A percentile compares a stretch with the other conserved stretches of the same genome.
phyloP scores from a whole-genome alignment of 2,329 filamentous ascomycete genomes.

The Epichloe coenophiala region DNA sequence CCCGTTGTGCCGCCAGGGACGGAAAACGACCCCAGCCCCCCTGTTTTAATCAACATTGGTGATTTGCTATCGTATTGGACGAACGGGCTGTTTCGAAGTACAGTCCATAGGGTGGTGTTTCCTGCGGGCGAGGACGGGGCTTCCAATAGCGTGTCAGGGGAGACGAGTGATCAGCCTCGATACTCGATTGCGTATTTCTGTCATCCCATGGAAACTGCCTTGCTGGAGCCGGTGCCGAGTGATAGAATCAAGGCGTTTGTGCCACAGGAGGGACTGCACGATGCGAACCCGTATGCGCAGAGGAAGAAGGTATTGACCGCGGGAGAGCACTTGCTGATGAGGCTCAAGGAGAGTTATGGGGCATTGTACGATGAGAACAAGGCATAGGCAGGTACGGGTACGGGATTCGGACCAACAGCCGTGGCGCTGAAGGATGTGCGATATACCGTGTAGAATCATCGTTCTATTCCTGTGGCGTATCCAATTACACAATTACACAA shows the following conservation, averaged over 20 bases:
- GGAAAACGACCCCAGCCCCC: conserved; percentile 49
- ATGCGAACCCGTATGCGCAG: conserved; percentile 34
- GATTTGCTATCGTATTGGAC: conserved; percentile 76
- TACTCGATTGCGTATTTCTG: conserved; percentile 60
- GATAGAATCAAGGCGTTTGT: conserved; percentile 34
- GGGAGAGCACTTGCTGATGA: conserved; percentile 48
- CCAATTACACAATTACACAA: conserved; percentile 17
- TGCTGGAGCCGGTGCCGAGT: conserved; percentile 47
- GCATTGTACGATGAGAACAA: conserved; percentile 35
- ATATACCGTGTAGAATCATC: no score
- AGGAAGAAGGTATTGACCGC: conserved; percentile 48
- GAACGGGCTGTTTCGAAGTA: conserved; percentile 71
- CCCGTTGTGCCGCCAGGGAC: conserved; percentile 51
- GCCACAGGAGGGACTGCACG: conserved; percentile 16
- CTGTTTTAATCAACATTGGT: conserved; percentile 68
- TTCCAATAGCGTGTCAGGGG: conserved; percentile 22
- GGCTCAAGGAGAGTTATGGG: conserved; percentile 45
- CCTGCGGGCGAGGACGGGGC: conserved; percentile 13
- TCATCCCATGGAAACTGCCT: conserved; percentile 42
- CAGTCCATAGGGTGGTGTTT: conserved; percentile 80
- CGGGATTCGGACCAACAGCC: neutral
- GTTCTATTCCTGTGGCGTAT: no score
- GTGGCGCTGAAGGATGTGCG: neutral
- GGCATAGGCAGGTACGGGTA: neutral
- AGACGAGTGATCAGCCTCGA: conserved; percentile 35